phyloP scores from a whole-genome alignment of 2,329 filamentous ascomycete genomes.

The Fusarium annulatum region DNA sequence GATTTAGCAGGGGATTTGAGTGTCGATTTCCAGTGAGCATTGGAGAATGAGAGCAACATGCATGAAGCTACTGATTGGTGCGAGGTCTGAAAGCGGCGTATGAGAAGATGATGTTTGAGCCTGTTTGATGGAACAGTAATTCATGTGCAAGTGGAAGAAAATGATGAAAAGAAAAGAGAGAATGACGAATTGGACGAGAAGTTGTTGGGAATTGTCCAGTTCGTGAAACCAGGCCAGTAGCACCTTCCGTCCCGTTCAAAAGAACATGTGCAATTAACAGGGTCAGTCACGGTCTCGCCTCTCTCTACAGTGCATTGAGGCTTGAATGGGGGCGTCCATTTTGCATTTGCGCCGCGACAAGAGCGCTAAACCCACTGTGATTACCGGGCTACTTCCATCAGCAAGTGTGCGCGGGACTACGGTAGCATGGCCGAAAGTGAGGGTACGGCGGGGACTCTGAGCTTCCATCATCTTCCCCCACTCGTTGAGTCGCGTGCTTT shows the following conservation, averaged over 20 bases:
- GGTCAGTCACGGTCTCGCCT: conserved; percentile 8
- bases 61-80: conserved; percentile 30
- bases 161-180: not conserved
- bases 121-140: not conserved
- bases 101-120: not conserved
- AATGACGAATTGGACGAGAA: not conserved
- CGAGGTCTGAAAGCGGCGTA: conserved; percentile 3
- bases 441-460: conserved; percentile 8
- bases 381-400: conserved; percentile 2
- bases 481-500: conserved; percentile 37
- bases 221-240: conserved; percentile 5
- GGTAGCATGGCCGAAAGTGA: not conserved
- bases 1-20: conserved; percentile 19
- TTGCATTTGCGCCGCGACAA: not conserved
- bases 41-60: conserved; percentile 8
- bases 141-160: not conserved
- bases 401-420: conserved; percentile 21
- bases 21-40: conserved; percentile 12
- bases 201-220: not conserved
- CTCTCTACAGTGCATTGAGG: conserved; percentile 15
- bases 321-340: conserved; percentile 12
- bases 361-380: conserved; percentile 35
- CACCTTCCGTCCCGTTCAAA: conserved; percentile 12
- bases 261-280: conserved; percentile 13
- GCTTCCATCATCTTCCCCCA: conserved; percentile 34